Conservation (phyloP, 1,139 yeast species). For the Suhomyces terraborum region DNA sequence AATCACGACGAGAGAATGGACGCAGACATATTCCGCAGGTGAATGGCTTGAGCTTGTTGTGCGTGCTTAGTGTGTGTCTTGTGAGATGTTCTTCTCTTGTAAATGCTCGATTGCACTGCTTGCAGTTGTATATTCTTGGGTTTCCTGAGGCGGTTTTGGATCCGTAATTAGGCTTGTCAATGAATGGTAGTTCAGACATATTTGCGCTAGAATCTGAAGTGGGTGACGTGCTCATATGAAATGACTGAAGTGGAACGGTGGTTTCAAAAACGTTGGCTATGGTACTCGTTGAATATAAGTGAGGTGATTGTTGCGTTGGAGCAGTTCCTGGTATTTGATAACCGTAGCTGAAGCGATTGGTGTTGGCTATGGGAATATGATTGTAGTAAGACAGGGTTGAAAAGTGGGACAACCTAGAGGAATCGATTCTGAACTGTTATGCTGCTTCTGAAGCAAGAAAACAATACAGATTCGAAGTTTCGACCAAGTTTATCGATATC, state of each 20-base stretch:
- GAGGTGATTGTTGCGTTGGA: neutral
- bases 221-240: neutral
- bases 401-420: too few relatives aligned
- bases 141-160: constrained; percentile 50
- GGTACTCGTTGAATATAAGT: too few relatives aligned
- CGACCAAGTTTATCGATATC: too few relatives aligned
- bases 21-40: constrained; percentile 35
- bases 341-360: neutral
- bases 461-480: too few relatives aligned
- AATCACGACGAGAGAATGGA: constrained; percentile 34
- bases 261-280: too few relatives aligned
- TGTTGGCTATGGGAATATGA: neutral
- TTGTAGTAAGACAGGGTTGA: neutral
- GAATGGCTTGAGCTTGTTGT: constrained; percentile 50
- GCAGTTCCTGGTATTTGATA: neutral
- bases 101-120: constrained; percentile 47
- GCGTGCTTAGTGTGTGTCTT: constrained; percentile 47
- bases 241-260: too few relatives aligned
- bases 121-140: constrained; percentile 46
- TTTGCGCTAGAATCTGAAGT: neutral
- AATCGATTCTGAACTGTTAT: too few relatives aligned
- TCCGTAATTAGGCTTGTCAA: constrained; percentile 33
- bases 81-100: constrained; percentile 52
- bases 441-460: too few relatives aligned
- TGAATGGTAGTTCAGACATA: constrained; percentile 5